A percentile compares a stretch with the other conserved stretches of the same genome.
phyloP scores from a whole-genome alignment of 768 basidiomycete genomes.

The Auricularia auricula-judae region DNA sequence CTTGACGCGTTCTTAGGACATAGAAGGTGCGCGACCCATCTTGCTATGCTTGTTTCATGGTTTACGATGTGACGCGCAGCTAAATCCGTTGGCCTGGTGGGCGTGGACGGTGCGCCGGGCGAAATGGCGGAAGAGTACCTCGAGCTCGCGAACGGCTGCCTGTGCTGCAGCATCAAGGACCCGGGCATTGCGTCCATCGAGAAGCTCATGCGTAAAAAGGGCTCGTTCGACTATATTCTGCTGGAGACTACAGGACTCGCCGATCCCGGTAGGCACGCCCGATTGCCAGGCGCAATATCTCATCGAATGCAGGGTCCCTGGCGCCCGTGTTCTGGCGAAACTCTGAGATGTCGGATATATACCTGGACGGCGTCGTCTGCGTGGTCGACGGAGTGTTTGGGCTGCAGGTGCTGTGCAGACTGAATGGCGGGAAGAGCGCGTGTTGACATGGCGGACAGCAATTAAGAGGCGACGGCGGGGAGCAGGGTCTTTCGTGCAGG shows the following conservation, averaged over 20 bases:
- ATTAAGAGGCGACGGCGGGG: constrained; percentile 62
- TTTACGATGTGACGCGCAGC: constrained; percentile 32
- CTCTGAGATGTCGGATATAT: constrained; percentile 20
- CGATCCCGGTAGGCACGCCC: constrained; percentile 60
- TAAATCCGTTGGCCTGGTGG: constrained; percentile 75
- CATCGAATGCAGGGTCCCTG: constrained; percentile 37
- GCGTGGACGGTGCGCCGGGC: constrained; percentile 26
- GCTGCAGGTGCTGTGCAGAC: constrained; percentile 28
- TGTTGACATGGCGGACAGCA: constrained; percentile 37
- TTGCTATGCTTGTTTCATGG: too few relatives aligned
- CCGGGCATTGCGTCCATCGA: constrained; percentile 88
- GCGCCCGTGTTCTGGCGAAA: constrained; percentile 27
- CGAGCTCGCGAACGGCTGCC: constrained; percentile 88
- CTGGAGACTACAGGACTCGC: constrained; percentile 94
- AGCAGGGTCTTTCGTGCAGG: neutral
- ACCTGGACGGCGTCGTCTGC: constrained; percentile 73
- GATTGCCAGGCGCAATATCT: neutral
- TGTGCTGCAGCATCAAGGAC: constrained; percentile 98
- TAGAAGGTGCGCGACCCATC: constrained; percentile 90
- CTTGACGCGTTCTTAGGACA: constrained; percentile 45
- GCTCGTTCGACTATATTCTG: constrained; percentile 88
- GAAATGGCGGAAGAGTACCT: constrained; percentile 75
- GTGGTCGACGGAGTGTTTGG: constrained; percentile 88
- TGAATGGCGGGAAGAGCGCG: neutral
- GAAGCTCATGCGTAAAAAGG: constrained; percentile 76